A percentile compares a stretch with the other conserved stretches of the same genome.
Conservation (phyloP, 805 yeast species). For the Wickerhamomyces silvicola region DNA sequence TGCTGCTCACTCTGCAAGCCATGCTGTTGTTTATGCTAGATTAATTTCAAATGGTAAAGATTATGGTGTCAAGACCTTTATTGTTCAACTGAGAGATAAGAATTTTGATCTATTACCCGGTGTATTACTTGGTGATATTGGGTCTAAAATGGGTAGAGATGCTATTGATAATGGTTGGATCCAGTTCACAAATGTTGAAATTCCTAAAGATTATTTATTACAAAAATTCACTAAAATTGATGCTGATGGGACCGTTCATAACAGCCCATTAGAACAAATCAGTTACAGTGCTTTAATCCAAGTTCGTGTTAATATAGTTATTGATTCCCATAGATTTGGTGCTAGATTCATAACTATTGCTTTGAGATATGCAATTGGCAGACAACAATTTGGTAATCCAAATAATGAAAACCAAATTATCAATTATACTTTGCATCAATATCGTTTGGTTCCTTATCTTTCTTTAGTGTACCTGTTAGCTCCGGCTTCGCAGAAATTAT, state of each 20-base stretch:
- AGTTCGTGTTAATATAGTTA: constrained; percentile 87
- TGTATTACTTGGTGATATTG: constrained; percentile 82
- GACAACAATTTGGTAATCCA: constrained; percentile 70
- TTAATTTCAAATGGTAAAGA: constrained; percentile 76
- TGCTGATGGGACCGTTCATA: constrained; percentile 57
- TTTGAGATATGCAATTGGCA: constrained; percentile 78
- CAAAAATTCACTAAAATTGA: constrained; percentile 71
- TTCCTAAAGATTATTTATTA: constrained; percentile 80
- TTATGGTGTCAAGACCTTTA: constrained; percentile 90
- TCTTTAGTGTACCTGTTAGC: constrained; percentile 74
- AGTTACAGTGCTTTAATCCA: constrained; percentile 82
- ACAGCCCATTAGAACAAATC: constrained; percentile 76
- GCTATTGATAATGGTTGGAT: constrained; percentile 98
- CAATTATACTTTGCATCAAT: constrained; percentile 86
- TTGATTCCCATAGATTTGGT: constrained; percentile 75
- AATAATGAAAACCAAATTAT: constrained; percentile 65
- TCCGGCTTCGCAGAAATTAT: constrained; percentile 60
- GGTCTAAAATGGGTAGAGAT: constrained; percentile 92
- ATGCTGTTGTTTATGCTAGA: constrained; percentile 76
- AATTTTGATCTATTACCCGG: constrained; percentile 73
- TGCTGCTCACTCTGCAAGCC: constrained; percentile 92
- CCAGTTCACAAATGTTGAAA: constrained; percentile 75
- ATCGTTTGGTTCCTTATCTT: constrained; percentile 77
- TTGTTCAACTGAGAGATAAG: constrained; percentile 82
- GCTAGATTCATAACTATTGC: constrained; percentile 80